Conservation (phyloP, 257 asterid genomes). For the Scutellaria baicalensis region DNA sequence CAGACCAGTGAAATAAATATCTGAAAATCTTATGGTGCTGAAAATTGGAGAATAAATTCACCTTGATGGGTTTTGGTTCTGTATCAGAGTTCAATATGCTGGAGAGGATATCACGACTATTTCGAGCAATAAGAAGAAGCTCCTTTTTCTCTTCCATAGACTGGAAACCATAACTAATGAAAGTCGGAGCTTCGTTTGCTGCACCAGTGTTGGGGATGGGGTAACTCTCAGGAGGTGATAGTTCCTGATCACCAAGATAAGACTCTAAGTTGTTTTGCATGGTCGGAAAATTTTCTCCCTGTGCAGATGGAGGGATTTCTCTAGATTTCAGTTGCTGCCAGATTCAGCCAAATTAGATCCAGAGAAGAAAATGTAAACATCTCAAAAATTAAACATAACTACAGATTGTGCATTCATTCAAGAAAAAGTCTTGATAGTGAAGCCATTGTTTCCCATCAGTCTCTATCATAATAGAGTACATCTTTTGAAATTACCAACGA, state of each 20-base stretch:
- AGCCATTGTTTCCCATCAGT: not conserved
- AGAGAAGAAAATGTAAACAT: not conserved
- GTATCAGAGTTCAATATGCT: constrained; percentile 71
- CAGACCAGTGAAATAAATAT: not conserved
- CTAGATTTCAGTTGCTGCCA: constrained; percentile 63
- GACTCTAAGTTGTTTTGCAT: constrained; percentile 47
- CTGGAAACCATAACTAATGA: constrained; percentile 35
- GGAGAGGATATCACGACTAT: constrained; percentile 73
- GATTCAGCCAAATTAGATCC: constrained; percentile 10
- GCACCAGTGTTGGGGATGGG: constrained; percentile 47
- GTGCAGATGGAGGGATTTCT: constrained; percentile 34
- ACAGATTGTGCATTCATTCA: not conserved
- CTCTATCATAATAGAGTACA: not conserved
- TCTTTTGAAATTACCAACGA: not conserved
- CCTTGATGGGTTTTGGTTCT: constrained; percentile 66
- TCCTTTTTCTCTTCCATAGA: constrained; percentile 65
- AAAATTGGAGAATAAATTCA: constrained; percentile 10
- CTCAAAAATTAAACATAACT: not conserved
- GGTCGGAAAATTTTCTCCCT: constrained; percentile 26
- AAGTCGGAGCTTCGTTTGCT: constrained; percentile 28
- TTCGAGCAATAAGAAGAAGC: constrained; percentile 61
- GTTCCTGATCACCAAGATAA: constrained; percentile 42
- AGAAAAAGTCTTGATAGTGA: not conserved
- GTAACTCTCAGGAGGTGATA: constrained; percentile 52
- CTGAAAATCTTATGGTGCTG: not conserved